These are phyloP conservation scores for Bipolaris sorokiniana DNA, from an alignment of 2,329 filamentous ascomycete species.

Conservation along the genomic window DNA sequence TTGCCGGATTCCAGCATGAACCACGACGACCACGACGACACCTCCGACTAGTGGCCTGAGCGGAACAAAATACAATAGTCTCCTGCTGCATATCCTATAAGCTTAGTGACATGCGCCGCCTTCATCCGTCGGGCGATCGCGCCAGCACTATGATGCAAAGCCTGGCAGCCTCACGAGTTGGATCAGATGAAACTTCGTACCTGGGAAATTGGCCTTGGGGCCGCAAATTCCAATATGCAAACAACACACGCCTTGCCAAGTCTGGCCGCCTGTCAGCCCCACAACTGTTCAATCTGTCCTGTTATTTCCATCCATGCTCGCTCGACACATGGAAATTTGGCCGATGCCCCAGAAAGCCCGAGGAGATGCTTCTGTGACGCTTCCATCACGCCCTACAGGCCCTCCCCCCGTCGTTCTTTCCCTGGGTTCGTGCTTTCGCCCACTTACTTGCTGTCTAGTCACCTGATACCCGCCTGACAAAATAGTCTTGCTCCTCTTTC, in stretches of 20 bases:
- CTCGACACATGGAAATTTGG: not conserved
- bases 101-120: slow-evolving; percentile 19
- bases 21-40: too few relatives aligned
- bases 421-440: too few relatives aligned
- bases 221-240: not conserved
- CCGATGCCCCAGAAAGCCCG: not conserved
- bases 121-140: not conserved
- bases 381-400: too few relatives aligned
- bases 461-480: too few relatives aligned
- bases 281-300: not conserved
- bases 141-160: slow-evolving; percentile 8
- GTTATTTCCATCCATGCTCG: not conserved
- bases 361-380: too few relatives aligned
- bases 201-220: slow-evolving; percentile 11
- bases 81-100: slow-evolving; percentile 8
- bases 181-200: slow-evolving; percentile 8
- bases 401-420: too few relatives aligned
- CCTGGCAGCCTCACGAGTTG: slow-evolving; percentile 2
- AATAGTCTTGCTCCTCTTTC: too few relatives aligned
- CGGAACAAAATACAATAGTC: not conserved
- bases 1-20: too few relatives aligned
- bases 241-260: slow-evolving; percentile 7
- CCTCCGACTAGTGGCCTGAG: too few relatives aligned
- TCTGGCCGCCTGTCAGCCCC: not conserved
- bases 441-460: too few relatives aligned